Base-by-base conservation (phyloP, 192 early-diverging fungal species). In the Chytriomyces confervae region DNA sequence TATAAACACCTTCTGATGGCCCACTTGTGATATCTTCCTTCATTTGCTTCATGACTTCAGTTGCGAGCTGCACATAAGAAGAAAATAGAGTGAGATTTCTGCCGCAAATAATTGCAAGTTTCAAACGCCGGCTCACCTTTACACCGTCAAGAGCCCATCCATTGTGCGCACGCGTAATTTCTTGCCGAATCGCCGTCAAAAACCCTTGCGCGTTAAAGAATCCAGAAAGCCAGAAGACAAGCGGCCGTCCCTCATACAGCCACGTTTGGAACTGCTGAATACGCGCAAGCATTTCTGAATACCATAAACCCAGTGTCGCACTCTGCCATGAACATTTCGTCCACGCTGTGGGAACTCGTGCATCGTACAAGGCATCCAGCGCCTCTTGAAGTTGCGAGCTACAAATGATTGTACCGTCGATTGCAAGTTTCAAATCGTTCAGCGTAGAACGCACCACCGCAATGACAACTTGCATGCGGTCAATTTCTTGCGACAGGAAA, bases 181-280 rank as follows among this genome's bases (percentile, higher is more conserved):
- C 90, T 72, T 91, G 90, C 51, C 89, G 65, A 45, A 91, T 88
- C 18, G 89, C 90, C 46, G 90, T 91, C 74, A 91, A 77, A 82
- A 91, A 91, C n/a, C 90, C 90, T 79, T 91, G 89, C 23, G 90
- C 89, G 69, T 91, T 91, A 72, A 91, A 91, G 80, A 91, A 89
- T 7, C 89, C 89, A 74, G 82, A 82, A 2, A 91, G 67, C 90
- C 90, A 91, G 80, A 91, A 91, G 18, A 91, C 90, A 60, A 87
- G 71, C 48, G 90, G 90, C 18, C 90, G 80, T 7, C 90, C 90
- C 61, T 91, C 90, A 73, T 84, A 82, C 11, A 91, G 75, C 90
- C 90, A 91, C 11, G 85, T 82, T 20, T 88, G 84, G 81, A 87
- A 90, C 80, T 91, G 90, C 24, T 80, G 81, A 29, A 83, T 80